A percentile compares a stretch with the other conserved stretches of the same genome.
Conservation (phyloP, 2,329 filamentous ascomycete species). For the Talaromyces atroroseus region DNA sequence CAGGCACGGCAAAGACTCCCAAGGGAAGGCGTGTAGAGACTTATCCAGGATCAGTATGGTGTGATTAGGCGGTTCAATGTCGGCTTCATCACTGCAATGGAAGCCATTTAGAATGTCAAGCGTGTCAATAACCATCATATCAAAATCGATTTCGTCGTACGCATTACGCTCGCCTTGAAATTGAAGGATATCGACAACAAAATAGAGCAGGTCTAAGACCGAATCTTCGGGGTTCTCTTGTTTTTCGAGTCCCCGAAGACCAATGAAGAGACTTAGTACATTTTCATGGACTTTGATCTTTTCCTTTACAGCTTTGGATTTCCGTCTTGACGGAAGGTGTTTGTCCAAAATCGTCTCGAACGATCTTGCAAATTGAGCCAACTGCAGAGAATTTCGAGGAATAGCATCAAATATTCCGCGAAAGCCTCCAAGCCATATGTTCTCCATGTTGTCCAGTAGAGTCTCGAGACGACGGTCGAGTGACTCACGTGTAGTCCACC, state of each 20-base stretch:
- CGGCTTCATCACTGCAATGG: constrained; percentile 48
- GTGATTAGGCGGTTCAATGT: constrained; percentile 46
- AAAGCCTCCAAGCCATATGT: constrained; percentile 93
- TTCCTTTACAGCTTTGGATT: constrained; percentile 48
- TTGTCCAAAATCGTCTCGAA: constrained; percentile 77
- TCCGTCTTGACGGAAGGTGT: constrained; percentile 73
- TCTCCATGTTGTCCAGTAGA: constrained; percentile 79
- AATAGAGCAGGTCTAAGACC: constrained; percentile 89
- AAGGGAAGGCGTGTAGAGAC: constrained; percentile 82
- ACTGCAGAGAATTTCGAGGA: constrained; percentile 54
- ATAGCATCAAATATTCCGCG: constrained; percentile 85
- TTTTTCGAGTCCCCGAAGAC: constrained; percentile 67
- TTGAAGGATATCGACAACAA: constrained; percentile 91
- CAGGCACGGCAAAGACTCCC: constrained; percentile 91
- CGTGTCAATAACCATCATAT: constrained; percentile 81
- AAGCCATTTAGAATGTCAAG: constrained; percentile 79
- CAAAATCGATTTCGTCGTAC: constrained; percentile 96
- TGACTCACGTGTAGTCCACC: constrained; percentile 82
- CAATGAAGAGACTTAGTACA: constrained; percentile 83
- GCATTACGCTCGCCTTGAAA: constrained; percentile 95
- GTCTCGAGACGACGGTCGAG: constrained; percentile 72
- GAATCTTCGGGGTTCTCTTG: constrained; percentile 79
- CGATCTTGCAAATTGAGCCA: constrained; percentile 69
- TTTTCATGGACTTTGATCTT: constrained; percentile 55
- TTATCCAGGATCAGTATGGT: constrained; percentile 90